Evolutionary conservation across 169 alveolate genomes (phyloP).

Genomic region (Eimeria tenella): DNA sequence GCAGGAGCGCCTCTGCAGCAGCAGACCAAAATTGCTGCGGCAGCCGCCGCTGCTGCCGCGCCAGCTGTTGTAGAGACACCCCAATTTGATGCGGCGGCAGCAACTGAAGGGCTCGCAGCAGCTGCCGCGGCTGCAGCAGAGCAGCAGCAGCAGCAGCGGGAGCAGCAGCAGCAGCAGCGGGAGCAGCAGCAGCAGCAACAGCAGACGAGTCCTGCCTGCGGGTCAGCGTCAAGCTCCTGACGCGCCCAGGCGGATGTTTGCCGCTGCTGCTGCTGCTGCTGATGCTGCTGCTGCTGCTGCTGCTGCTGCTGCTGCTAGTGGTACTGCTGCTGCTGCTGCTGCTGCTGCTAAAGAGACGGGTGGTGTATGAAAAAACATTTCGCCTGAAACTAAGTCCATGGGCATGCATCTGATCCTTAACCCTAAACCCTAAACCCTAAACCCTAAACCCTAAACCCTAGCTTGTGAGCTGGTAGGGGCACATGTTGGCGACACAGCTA

Average conservation of each 20-base stretch:
- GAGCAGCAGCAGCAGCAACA: not conserved
- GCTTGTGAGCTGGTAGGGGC: not conserved
- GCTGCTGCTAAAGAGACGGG: conserved; percentile 7
- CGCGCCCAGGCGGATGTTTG: not conserved
- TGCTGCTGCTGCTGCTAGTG: too few species aligned
- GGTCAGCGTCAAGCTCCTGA: not conserved
- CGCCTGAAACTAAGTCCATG: not conserved
- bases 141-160: conserved; percentile 2
- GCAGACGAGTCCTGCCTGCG: not conserved
- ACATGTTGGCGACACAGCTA: not conserved
- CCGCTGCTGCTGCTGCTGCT: not conserved
- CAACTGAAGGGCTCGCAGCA: not conserved
- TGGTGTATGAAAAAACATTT: not conserved
- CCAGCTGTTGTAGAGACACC: conserved; percentile 18
- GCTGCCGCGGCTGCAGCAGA: not conserved
- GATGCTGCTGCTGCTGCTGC: too few species aligned
- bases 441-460: conserved; percentile 12
- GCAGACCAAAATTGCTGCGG: conserved; percentile 1
- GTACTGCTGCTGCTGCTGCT: not conserved
- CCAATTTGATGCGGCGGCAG: conserved; percentile 20
- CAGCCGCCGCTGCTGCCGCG: not conserved
- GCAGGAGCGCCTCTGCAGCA: conserved; percentile 35
- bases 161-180: not conserved
- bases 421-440: conserved; percentile 28
- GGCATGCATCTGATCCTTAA: not conserved